A percentile compares a stretch with the other conserved stretches of the same genome.
Evolutionary conservation across 345 rosid genomes (phyloP).

Genomic region (Nasturtium officinale): DNA sequence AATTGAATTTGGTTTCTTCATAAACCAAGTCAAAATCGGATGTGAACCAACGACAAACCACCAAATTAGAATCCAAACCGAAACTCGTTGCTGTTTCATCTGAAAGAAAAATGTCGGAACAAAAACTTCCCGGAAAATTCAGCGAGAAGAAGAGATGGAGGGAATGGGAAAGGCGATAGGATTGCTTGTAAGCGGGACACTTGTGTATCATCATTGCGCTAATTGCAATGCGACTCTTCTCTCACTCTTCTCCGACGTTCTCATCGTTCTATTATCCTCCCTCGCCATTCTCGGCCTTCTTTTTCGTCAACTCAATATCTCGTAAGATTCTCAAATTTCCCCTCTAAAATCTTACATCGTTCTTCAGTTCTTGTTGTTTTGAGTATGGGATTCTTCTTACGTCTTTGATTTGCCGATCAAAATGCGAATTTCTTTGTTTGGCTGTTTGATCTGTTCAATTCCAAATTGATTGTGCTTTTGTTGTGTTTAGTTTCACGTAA

Average conservation of each 20-base stretch:
- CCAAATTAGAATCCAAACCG: not conserved
- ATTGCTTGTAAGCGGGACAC: constrained; percentile 61
- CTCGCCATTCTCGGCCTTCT: constrained; percentile 98
- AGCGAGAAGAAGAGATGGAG: constrained; percentile 38
- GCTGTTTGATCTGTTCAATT: not conserved
- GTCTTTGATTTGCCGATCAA: not conserved
- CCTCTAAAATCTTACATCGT: not conserved
- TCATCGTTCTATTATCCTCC: constrained; percentile 93
- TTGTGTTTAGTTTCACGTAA: not conserved
- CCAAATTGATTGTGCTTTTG: not conserved
- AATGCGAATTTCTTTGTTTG: not conserved
- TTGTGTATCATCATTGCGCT: constrained; percentile 88
- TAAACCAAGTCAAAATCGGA: not conserved
- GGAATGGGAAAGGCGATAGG: constrained; percentile 63
- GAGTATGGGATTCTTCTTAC: not conserved
- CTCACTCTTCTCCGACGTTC: constrained; percentile 81
- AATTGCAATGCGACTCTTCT: constrained; percentile 72
- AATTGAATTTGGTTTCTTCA: not conserved
- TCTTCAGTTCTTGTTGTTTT: not conserved
- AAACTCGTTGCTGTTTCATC: not conserved
- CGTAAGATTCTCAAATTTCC: constrained; percentile 49
- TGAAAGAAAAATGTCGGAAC: constrained; percentile 10
- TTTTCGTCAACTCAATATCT: constrained; percentile 87
- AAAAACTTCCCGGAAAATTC: not conserved
- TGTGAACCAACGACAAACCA: constrained; percentile 2